These are phyloP conservation scores for Staphylotrichum longicolle DNA, from an alignment of 495 filamentous ascomycete genomes.

Conservation along the genomic window DNA sequence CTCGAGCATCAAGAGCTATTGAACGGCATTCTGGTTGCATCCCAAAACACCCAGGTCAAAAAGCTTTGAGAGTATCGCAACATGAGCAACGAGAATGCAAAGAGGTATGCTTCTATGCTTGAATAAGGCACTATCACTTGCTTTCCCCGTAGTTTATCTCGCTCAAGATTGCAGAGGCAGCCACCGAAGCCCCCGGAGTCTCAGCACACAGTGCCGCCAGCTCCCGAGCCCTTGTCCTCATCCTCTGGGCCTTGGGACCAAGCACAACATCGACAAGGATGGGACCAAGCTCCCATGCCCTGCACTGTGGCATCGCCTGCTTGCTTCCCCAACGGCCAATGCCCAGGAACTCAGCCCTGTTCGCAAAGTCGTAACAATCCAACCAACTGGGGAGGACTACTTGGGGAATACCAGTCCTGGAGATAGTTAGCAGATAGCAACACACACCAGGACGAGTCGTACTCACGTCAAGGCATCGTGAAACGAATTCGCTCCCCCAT, in stretches of 20 bases:
- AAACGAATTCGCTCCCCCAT: slow-evolving; percentile 45
- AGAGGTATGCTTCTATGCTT: no score
- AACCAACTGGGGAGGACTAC: slow-evolving; percentile 51
- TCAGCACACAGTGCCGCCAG: slow-evolving; percentile 9
- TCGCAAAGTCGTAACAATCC: slow-evolving; percentile 53
- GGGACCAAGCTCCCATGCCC: slow-evolving; percentile 3
- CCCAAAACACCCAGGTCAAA: no score
- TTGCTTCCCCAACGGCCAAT: slow-evolving; percentile 48
- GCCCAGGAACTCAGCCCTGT: slow-evolving; percentile 47
- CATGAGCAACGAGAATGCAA: no score
- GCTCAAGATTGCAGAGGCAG: not conserved
- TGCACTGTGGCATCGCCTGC: slow-evolving; percentile 10
- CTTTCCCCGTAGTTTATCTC: not conserved
- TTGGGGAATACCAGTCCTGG: slow-evolving; percentile 40
- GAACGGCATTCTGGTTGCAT: no score
- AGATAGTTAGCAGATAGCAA: no score
- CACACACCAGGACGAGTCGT: no score
- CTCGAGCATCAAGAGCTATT: no score
- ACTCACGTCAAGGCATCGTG: slow-evolving; percentile 39
- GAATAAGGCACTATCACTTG: not conserved
- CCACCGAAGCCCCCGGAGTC: not conserved
- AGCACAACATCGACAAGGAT: slow-evolving; percentile 13
- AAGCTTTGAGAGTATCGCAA: no score
- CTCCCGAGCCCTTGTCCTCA: slow-evolving; percentile 1
- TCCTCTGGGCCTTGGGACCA: not conserved